These are phyloP conservation scores for Pleomassaria siparia DNA, from an alignment of 2,329 filamentous ascomycete genomes.

Conservation along the genomic window DNA sequence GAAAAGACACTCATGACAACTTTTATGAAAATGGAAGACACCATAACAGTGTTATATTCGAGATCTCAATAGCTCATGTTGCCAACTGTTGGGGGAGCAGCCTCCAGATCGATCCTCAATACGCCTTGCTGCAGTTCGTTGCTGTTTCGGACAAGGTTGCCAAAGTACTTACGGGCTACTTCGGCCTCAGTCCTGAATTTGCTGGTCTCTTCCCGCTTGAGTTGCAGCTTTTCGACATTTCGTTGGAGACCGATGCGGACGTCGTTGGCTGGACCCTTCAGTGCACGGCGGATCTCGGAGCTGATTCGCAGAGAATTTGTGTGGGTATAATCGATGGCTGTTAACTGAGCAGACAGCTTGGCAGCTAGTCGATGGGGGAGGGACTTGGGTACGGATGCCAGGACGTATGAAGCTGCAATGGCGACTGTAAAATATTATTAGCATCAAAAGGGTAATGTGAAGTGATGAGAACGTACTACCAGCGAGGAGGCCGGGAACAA, in stretches of 20 bases:
- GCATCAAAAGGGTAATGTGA: neutral
- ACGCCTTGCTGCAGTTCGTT: constrained; percentile 52
- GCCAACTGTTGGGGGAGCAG: constrained; percentile 49
- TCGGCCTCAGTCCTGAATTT: constrained; percentile 83
- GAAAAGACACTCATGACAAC: neutral
- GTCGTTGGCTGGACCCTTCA: constrained; percentile 84
- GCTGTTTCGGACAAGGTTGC: constrained; percentile 72
- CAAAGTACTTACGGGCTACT: constrained; percentile 86
- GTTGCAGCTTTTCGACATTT: constrained; percentile 77
- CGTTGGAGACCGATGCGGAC: constrained; percentile 81
- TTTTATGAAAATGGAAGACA: neutral
- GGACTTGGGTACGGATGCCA: constrained; percentile 85
- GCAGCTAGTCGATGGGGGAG: constrained; percentile 80
- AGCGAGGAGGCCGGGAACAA: constrained; percentile 77
- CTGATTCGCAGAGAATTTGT: constrained; percentile 83
- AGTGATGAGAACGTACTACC: constrained; percentile 64
- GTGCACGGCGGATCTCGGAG: constrained; percentile 80
- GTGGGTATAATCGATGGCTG: constrained; percentile 88
- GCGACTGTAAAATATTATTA: constrained; percentile 55
- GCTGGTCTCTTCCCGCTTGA: constrained; percentile 77
- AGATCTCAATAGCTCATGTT: constrained; percentile 17
- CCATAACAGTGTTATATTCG: neutral
- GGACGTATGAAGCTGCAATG: constrained; percentile 75
- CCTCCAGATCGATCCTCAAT: constrained; percentile 56
- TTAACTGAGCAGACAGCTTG: constrained; percentile 81